These are phyloP conservation scores for Saccharomycopsis oosterbeekiorum DNA, from an alignment of 805 yeast genomes.

Conservation along the genomic window DNA sequence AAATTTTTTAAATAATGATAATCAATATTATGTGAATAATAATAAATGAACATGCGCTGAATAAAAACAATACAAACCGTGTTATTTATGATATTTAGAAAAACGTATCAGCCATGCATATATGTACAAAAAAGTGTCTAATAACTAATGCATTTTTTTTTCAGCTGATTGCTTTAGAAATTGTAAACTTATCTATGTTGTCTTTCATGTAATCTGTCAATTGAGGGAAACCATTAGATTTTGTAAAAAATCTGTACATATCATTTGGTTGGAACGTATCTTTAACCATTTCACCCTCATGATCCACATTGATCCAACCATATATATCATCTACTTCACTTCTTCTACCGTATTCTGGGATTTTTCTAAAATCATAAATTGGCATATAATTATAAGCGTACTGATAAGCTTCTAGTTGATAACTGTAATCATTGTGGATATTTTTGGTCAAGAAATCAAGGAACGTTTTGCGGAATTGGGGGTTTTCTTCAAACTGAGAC, in stretches of 20 bases:
- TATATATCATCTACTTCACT: slow-evolving; percentile 63
- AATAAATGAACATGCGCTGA: not conserved
- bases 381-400: slow-evolving; percentile 52
- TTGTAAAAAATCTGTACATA: slow-evolving; percentile 44
- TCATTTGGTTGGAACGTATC: slow-evolving; percentile 48
- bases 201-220: slow-evolving; percentile 43
- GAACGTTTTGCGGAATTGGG: slow-evolving; percentile 21
- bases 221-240: slow-evolving; percentile 37
- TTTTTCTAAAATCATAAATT: slow-evolving; percentile 56
- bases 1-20: not conserved
- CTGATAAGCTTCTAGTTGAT: slow-evolving; percentile 44
- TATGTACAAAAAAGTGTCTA: not conserved
- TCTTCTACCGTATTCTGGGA: slow-evolving; percentile 53
- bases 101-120: no score
- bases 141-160: slow-evolving; percentile 5
- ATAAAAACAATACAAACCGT: not conserved
- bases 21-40: no score
- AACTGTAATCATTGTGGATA: slow-evolving; percentile 39
- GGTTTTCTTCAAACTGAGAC: slow-evolving; percentile 23
- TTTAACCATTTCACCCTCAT: slow-evolving; percentile 42
- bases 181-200: slow-evolving; percentile 25
- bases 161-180: slow-evolving; percentile 4
- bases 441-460: slow-evolving; percentile 21
- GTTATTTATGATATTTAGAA: not conserved
- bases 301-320: slow-evolving; percentile 58